Evolutionary conservation across 768 basidiomycete species (phyloP).

Genomic region (Agaricus subrufescens): DNA sequence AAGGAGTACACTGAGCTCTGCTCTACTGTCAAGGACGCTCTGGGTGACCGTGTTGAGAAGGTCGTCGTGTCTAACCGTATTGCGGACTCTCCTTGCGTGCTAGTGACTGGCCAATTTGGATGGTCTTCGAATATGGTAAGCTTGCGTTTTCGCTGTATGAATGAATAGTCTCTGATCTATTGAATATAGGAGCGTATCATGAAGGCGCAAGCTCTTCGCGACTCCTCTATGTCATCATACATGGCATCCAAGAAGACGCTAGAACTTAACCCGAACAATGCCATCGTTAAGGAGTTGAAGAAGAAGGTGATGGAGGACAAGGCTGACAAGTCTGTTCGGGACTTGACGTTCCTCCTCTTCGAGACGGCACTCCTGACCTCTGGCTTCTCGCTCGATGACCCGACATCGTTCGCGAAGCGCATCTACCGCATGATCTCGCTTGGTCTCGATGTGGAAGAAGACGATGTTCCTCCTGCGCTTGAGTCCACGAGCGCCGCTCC

Average conservation of each 20-base stretch:
- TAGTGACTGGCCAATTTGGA: constrained; percentile 98
- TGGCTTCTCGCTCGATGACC: constrained; percentile 94
- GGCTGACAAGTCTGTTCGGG: constrained; percentile 97
- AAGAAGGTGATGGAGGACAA: constrained; percentile 95
- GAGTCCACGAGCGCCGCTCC: constrained; percentile 41
- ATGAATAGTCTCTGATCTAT: background rate
- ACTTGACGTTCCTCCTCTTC: constrained; percentile 92
- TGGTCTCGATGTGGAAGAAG: constrained; percentile 86
- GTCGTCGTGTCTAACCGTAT: constrained; percentile 98
- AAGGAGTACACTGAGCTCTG: constrained; percentile 84
- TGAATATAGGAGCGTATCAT: constrained; percentile 82
- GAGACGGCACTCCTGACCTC: constrained; percentile 96
- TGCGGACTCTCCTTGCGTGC: constrained; percentile 92
- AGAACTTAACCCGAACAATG: constrained; percentile 88
- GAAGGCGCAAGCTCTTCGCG: constrained; percentile 97
- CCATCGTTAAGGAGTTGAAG: constrained; percentile 95
- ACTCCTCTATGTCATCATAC: constrained; percentile 97
- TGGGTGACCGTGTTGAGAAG: constrained; percentile 99
- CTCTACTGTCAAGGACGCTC: constrained; percentile 94
- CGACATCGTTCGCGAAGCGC: constrained; percentile 90
- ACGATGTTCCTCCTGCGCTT: constrained; percentile 44
- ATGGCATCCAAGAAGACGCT: constrained; percentile 99
- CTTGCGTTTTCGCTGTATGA: constrained; percentile 2
- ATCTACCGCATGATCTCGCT: constrained; percentile 97
- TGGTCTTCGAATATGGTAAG: constrained; percentile 98